phyloP scores from a whole-genome alignment of 2,329 filamentous ascomycete species.

The Cordyceps fumosorosea region DNA sequence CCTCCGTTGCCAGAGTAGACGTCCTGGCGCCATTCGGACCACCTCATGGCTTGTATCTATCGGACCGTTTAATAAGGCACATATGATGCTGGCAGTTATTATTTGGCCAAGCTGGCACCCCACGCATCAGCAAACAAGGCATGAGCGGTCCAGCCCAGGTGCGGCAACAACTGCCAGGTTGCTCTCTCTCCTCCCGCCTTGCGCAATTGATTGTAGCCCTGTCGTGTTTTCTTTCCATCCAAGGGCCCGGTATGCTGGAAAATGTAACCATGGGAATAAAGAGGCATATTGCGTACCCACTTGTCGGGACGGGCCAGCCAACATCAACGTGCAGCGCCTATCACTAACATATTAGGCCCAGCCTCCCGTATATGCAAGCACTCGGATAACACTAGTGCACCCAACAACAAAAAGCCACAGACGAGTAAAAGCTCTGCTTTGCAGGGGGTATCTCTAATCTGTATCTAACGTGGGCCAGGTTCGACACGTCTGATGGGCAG shows the following conservation, averaged over 20 bases:
- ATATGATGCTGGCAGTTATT: too few relatives aligned
- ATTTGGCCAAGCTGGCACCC: background rate
- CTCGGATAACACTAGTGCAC: background rate
- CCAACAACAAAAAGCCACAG: background rate
- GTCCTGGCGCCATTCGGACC: background rate
- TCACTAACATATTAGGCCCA: background rate
- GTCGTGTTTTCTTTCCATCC: too few relatives aligned
- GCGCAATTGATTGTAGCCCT: background rate
- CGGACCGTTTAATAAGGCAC: background rate
- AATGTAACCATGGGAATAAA: constrained; percentile 6
- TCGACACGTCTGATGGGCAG: background rate
- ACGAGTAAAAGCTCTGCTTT: background rate
- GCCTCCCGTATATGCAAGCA: background rate
- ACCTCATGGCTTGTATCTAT: background rate
- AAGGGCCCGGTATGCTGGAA: background rate
- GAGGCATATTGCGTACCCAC: background rate
- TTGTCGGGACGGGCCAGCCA: background rate
- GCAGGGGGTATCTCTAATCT: background rate
- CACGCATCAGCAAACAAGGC: too few relatives aligned
- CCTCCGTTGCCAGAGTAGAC: background rate
- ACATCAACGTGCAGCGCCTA: background rate
- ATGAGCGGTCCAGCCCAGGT: background rate
- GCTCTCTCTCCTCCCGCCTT: background rate
- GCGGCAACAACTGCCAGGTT: too few relatives aligned
- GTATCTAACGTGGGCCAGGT: background rate